Percentiles rank a stretch among this genome's conserved stretches.
Evolutionary conservation across 306 rosid genomes (phyloP).

Genomic region (Purshia tridentata): DNA sequence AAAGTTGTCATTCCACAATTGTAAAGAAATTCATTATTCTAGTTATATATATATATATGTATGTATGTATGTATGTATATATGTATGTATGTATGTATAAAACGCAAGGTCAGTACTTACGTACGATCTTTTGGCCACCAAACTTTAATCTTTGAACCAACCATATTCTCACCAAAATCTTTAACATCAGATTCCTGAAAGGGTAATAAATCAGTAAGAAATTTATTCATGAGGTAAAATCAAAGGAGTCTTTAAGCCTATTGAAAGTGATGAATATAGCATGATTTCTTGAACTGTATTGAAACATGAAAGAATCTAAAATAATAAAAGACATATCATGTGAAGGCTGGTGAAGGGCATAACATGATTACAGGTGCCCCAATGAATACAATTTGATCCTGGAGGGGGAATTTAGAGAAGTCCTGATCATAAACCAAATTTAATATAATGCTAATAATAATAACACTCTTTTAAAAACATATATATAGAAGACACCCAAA

Average conservation of each 20-base stretch:
- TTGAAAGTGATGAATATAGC: not conserved
- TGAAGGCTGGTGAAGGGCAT: no score
- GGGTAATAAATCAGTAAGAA: constrained; percentile 16
- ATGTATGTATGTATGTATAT: no score
- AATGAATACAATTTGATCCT: no score
- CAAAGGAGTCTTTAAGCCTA: not conserved
- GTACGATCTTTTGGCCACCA: constrained; percentile 80
- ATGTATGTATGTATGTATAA: not conserved
- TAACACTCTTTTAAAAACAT: no score
- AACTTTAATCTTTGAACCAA: constrained; percentile 69
- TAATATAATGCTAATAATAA: no score
- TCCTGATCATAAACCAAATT: no score
- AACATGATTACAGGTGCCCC: no score
- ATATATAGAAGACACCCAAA: not conserved
- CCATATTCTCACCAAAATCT: constrained; percentile 49
- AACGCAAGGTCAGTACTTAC: constrained; percentile 50
- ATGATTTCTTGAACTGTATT: not conserved
- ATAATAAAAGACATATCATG: not conserved
- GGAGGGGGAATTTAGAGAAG: no score
- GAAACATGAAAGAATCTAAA: not conserved
- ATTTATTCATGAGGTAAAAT: constrained; percentile 20
- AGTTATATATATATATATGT: not conserved
- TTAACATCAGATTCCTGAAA: constrained; percentile 51
- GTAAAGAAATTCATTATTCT: not conserved
- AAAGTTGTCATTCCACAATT: not conserved